Evolutionary conservation across 1,139 yeast genomes (phyloP), one percentile per base, ranked within the genome.

Genomic region (Scheffersomyces quercinus): DNA sequence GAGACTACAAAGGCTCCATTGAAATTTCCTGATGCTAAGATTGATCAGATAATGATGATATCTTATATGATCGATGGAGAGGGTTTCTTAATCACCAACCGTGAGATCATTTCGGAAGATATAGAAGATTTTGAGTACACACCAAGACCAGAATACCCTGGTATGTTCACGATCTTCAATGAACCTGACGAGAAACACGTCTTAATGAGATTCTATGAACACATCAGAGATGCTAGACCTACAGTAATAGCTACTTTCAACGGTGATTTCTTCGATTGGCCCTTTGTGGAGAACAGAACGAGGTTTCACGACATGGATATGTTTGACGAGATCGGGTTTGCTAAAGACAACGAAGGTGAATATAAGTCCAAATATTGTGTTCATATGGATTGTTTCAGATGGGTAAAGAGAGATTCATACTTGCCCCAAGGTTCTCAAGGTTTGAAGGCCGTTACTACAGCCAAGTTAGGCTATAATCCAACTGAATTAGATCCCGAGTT

Each of bases 221-320:
- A 95, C 60, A 81, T 95, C 16, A 73, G 93, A 51, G 98, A 93
- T 41, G 87, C 77, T 5, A 77, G 81, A 53, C 99, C 99, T 1
- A 91, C 98, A 0, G 97, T 93, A 10, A 93, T 95, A 43, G 96
- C 97, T 1, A 93, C 99, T 0, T 95, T 89, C 58, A 95, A 95
- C 68, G 99, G 99, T 72, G 99, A 95, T 63, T 90, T 90, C 59
- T 95, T 95, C 67, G 99, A 95, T 74, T 95, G 99, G 99, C 99
- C 99, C 1, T 95, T 90, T 64, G 95, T 95, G 5, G 99, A 91
- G 54, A 83, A 87, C 12, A 75, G 99, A 59, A 84, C 97, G 2
- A 69, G 83, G 30, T 79, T 81, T 47, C 95, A 93, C 62, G 97
- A 89, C 20, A 62, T 95, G 52, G 85, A 88, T 62, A 85, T 95